Evolutionary conservation across 2,329 filamentous ascomycete species (phyloP).

Genomic region (Penicillium decumbens): DNA sequence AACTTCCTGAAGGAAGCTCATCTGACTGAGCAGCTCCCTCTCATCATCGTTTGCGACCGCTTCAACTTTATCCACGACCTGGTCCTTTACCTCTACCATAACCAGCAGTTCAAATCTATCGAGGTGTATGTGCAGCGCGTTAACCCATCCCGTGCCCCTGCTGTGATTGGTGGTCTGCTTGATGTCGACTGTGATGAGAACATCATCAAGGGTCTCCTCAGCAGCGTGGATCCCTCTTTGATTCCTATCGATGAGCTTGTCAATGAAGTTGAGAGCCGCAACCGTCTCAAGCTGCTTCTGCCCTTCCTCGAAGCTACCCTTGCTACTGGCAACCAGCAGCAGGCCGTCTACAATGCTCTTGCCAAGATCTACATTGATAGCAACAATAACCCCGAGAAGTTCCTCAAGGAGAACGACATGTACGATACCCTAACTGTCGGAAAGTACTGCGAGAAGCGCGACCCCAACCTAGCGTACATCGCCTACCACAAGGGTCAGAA

Average conservation of each 20-base stretch:
- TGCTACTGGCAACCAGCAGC: conserved; percentile 85
- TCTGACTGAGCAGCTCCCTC: conserved; percentile 82
- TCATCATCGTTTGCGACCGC: conserved; percentile 98
- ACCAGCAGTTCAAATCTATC: conserved; percentile 98
- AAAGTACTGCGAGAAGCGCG: conserved; percentile 98
- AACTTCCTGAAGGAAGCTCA: conserved; percentile 98
- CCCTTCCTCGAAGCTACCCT: conserved; percentile 94
- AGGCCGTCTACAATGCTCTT: conserved; percentile 92
- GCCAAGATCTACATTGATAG: conserved; percentile 99
- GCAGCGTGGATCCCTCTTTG: conserved; percentile 74
- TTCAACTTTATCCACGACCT: conserved; percentile 98
- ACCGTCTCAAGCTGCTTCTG: conserved; percentile 88
- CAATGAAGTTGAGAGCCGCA: conserved; percentile 87
- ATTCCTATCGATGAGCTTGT: conserved; percentile 95
- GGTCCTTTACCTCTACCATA: conserved; percentile 95
- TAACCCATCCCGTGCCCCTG: conserved; percentile 84
- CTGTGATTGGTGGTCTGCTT: conserved; percentile 85
- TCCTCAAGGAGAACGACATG: conserved; percentile 93
- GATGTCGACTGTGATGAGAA: conserved; percentile 96
- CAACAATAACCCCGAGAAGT: conserved; percentile 97
- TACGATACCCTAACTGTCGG: conserved; percentile 90
- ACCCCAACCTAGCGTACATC: conserved; percentile 92
- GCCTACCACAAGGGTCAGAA: conserved; percentile 96
- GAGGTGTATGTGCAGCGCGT: conserved; percentile 97
- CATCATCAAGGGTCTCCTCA: conserved; percentile 88